A percentile compares a stretch with the other conserved stretches of the same genome.
These are phyloP conservation scores for Ligustrum vulgare DNA, from an alignment of 257 asterid genomes.

Conservation along the genomic window DNA sequence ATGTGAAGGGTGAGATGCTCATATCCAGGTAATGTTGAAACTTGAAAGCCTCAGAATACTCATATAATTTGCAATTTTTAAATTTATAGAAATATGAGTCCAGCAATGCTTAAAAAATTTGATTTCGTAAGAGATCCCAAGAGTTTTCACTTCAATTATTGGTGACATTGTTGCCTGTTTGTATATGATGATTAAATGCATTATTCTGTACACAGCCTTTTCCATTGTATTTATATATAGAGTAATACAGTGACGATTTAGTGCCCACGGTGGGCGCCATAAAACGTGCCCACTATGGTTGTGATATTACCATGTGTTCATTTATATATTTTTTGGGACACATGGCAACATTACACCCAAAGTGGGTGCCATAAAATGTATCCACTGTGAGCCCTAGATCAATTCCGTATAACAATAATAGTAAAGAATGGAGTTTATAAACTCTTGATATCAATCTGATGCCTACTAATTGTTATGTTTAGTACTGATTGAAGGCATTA, in stretches of 20 bases:
- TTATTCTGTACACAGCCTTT: background rate
- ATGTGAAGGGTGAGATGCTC: slow-evolving; percentile 79
- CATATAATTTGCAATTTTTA: slow-evolving; percentile 5
- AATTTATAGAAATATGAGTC: background rate
- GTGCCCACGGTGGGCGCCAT: no score
- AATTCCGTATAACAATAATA: no score
- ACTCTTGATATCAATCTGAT: background rate
- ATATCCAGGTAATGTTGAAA: slow-evolving; percentile 59
- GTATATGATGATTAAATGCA: background rate
- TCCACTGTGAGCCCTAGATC: no score
- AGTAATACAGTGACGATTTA: no score
- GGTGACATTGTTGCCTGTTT: background rate
- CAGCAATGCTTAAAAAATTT: background rate
- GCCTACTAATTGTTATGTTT: slow-evolving; percentile 9
- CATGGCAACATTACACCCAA: no score
- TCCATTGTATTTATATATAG: slow-evolving; percentile 2
- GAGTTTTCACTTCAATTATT: slow-evolving; percentile 7
- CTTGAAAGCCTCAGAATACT: slow-evolving; percentile 18
- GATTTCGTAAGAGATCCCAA: slow-evolving; percentile 5
- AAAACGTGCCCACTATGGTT: no score
- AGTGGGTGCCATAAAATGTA: no score
- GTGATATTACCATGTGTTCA: no score
- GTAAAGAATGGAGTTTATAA: slow-evolving; percentile 8
- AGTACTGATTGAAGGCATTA: slow-evolving; percentile 7
- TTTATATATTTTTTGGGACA: no score